A percentile compares a stretch with the other conserved stretches of the same genome.
phyloP scores from a whole-genome alignment of 768 basidiomycete genomes.

The Psilocybe cubensis region DNA sequence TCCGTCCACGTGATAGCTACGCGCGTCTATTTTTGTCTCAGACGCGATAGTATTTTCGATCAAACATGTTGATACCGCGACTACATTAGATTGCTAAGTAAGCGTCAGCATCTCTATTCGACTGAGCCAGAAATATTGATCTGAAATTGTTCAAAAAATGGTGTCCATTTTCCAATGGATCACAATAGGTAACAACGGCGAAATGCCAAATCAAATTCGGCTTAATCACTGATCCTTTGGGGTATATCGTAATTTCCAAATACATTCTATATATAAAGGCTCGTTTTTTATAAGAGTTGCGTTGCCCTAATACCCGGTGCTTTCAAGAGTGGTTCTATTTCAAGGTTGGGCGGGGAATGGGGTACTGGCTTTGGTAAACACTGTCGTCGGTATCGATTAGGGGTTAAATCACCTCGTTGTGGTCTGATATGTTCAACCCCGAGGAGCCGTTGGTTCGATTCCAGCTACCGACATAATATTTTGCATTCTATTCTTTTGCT shows the following conservation, averaged over 20 bases:
- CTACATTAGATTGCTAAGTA: too few relatives aligned
- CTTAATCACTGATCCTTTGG: conserved; percentile 1
- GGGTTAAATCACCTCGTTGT: conserved; percentile 40
- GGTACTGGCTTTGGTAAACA: too few relatives aligned
- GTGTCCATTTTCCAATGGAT: neutral
- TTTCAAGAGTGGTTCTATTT: too few relatives aligned
- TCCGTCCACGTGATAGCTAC: neutral
- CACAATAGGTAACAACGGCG: neutral
- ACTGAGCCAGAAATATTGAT: neutral
- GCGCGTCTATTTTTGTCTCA: neutral
- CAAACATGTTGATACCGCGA: too few relatives aligned
- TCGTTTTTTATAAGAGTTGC: too few relatives aligned
- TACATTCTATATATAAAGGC: neutral
- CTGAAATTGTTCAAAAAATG: neutral
- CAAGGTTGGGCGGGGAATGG: too few relatives aligned
- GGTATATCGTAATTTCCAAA: neutral
- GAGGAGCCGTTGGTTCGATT: conserved; percentile 38
- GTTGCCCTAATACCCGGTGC: too few relatives aligned
- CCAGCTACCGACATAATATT: conserved; percentile 32
- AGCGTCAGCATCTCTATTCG: too few relatives aligned
- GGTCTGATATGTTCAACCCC: conserved; percentile 17
- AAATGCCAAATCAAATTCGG: neutral
- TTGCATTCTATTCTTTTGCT: neutral
- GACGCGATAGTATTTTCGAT: neutral
- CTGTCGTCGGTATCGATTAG: conserved; percentile 34